Evolutionary conservation across 306 rosid genomes (phyloP), one percentile per base, ranked within the genome.

Genomic region (Adenanthera pavonina): DNA sequence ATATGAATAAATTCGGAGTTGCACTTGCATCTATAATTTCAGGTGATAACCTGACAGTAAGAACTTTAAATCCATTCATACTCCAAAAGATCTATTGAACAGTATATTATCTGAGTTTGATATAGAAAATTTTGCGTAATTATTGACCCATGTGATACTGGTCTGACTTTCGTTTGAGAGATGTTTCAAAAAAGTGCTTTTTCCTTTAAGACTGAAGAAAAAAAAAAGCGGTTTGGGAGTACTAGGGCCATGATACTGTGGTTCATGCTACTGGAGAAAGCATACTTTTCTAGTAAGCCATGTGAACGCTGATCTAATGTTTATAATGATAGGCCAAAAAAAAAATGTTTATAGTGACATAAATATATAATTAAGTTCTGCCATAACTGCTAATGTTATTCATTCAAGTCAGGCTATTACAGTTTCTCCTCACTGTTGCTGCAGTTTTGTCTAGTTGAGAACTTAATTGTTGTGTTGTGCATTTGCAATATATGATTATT

Each of bases 401-500:
- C 78, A 13, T 72, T 62, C 56, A 78, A 36, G 70, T 70, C 72
- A 10, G 57, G 80, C 30, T 72, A 40, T 51, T 40, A 56, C 16
- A 40, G 44, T 51, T 84, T 56, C 73, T 75, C 43, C 78, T 74
- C 56, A 78, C 19, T 8, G 49, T 20, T 64, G 69, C 36, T 71
- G 85, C 72, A 51, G 25, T 77, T 69, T 80, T 14, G 40, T 47
- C 53, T 78, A 69, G 69, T 57, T 69, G 57, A 75, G 57, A 40
- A 36, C 38, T 35, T 40, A 53, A 8, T 67, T 53, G 17, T 11
- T 19, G 35, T 61, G 20, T 17, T 16, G 17, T 76, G 69, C 61
- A 56, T 56, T 68, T 78, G 49, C 8, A 25, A 8, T 36, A 41
- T 52, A 69, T 79, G 36, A 69, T 61, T 78, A 7, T 49, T 62